Evolutionary conservation across 306 rosid species (phyloP).

Genomic region (Quercus alba): DNA sequence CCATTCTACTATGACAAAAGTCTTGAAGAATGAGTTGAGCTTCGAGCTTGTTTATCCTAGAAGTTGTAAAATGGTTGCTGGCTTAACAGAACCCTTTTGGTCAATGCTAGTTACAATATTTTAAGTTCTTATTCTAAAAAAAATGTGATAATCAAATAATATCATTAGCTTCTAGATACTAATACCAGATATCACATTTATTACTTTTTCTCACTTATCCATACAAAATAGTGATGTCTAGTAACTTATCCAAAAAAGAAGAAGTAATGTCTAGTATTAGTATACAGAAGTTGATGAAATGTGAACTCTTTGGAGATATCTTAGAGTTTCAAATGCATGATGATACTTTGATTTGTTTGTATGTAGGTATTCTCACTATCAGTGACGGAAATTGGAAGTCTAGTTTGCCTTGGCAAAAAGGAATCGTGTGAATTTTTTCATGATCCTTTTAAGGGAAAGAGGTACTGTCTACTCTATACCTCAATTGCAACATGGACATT

Average conservation of each 20-base stretch:
- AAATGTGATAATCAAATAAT: not conserved
- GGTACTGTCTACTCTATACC: conserved; percentile 38
- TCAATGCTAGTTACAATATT: not conserved
- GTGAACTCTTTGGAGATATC: not conserved
- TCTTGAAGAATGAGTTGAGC: not conserved
- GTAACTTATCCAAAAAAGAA: not conserved
- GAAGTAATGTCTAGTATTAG: not conserved
- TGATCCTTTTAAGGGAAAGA: conserved; percentile 64
- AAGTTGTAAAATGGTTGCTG: not conserved
- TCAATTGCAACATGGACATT: not conserved
- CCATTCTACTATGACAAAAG: not conserved
- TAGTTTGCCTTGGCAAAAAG: conserved; percentile 64
- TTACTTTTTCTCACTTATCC: no score
- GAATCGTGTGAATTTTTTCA: conserved; percentile 77
- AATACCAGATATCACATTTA: no score
- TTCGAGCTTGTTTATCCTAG: not conserved
- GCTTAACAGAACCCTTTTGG: not conserved
- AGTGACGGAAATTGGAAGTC: conserved; percentile 75
- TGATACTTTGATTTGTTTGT: conserved; percentile 29
- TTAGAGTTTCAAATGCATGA: not conserved
- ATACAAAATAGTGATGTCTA: no score
- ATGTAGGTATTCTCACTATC: conserved; percentile 79
- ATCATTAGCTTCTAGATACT: no score
- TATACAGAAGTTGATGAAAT: not conserved
- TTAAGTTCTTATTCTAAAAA: not conserved